Base-by-base conservation (phyloP, 768 basidiomycete genomes). In the Rhizopogon vinicolor region DNA sequence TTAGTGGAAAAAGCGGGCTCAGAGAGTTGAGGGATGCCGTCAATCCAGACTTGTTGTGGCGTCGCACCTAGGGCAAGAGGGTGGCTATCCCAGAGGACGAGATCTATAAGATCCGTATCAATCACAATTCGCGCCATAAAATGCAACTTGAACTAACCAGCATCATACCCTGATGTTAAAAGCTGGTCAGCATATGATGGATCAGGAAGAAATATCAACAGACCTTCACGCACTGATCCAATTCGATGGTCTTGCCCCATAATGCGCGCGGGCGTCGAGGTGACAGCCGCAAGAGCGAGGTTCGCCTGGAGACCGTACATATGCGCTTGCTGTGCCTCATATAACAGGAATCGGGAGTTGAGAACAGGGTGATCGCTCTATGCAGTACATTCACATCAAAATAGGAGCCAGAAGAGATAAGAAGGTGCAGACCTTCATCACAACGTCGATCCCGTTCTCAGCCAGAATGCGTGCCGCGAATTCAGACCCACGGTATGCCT, bases 41-140 rank as follows among this genome's bases (percentile, higher is more conserved):
- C 92, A 57, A 93, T 90, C 71, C 79, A 91, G 8, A 91, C 89
- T 72, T 93, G 90, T 49, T 78, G 76, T 4, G 91, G 91, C 0
- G 89, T 85, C 19, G 90, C 89, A 19, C 89, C 89, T 10, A 93
- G 74, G 1, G 82, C 74, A 14, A 94, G 76, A 1, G 91, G 91
- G 68, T 91, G 89, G 39, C 80, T 83, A 61, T 88, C 86, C 86
- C 86, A 88, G 2, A 91, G 63, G 13, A 91, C 85, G 49, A 91
- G 44, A 70, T 92, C 87, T 87, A 33, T 16, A 37, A 37, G 5
- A 31, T 61, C 31, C 54, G 40, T 35, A 31, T 10, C 18, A 29
- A 7, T 25, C 10, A 53, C 3, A 6, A 8, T 37, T 16, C 74
- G 40, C 29, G 49, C 31, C 6, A 39, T 49, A 44, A 13, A 37